Percentiles rank a stretch among this genome's conserved stretches.
These are phyloP conservation scores for Trypanosoma theileri DNA, from an alignment of 208 protist genomes.

Conservation along the genomic window DNA sequence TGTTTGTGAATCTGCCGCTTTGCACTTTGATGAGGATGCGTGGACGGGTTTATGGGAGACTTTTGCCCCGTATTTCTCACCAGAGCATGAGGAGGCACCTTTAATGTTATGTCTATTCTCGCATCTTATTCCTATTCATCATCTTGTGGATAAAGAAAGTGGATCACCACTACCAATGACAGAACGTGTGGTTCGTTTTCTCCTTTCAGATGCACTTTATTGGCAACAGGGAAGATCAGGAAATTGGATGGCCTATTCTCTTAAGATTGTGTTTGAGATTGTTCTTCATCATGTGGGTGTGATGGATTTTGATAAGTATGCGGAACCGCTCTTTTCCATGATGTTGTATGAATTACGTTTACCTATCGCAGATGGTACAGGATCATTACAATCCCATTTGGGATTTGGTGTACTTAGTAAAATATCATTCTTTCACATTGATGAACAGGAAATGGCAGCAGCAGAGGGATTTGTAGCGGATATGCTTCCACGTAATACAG, in stretches of 20 bases:
- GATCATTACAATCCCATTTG: background rate
- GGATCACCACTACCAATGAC: constrained; percentile 23
- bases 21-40: constrained; percentile 45
- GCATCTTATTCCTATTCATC: constrained; percentile 34
- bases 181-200: constrained; percentile 46
- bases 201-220: constrained; percentile 41
- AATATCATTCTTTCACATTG: constrained; percentile 25
- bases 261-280: constrained; percentile 42
- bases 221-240: constrained; percentile 33
- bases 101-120: constrained; percentile 33
- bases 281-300: constrained; percentile 39
- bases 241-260: constrained; percentile 36
- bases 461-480: constrained; percentile 25
- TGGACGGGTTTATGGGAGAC: constrained; percentile 53
- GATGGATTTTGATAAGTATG: constrained; percentile 51
- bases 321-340: constrained; percentile 70
- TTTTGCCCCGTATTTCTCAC: constrained; percentile 39
- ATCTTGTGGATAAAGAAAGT: constrained; percentile 11
- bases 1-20: constrained; percentile 37
- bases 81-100: constrained; percentile 19
- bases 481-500: constrained; percentile 26
- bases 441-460: constrained; percentile 9
- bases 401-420: constrained; percentile 21
- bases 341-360: constrained; percentile 45
- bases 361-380: constrained; percentile 23